phyloP scores from a whole-genome alignment of 2,329 filamentous ascomycete species.

The Basipetospora sp. region DNA sequence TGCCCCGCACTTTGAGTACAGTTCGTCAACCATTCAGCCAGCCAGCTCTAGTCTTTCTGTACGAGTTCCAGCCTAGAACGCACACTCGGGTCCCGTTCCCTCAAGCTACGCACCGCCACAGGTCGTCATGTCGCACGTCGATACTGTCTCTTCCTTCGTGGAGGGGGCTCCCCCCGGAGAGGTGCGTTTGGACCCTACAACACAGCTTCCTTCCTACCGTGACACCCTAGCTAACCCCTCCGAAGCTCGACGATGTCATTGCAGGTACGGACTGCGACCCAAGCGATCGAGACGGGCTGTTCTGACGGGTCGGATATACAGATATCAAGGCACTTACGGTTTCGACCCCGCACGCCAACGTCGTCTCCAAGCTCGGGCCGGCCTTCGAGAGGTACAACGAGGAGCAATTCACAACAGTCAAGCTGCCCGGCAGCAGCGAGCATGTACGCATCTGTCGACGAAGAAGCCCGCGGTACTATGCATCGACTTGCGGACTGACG shows the following conservation, averaged over 20 bases:
- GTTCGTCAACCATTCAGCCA: neutral
- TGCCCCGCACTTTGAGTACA: constrained; percentile 3
- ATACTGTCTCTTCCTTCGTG: constrained; percentile 70
- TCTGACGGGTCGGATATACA: constrained; percentile 21
- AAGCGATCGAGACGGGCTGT: neutral
- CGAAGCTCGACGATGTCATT: constrained; percentile 71
- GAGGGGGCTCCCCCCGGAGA: constrained; percentile 91
- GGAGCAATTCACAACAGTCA: constrained; percentile 76
- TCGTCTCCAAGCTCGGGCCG: constrained; percentile 59
- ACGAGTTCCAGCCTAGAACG: too few species aligned
- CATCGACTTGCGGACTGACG: too few species aligned
- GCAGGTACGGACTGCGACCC: constrained; percentile 45
- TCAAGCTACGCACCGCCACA: too few species aligned
- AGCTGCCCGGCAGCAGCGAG: constrained; percentile 74
- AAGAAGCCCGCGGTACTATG: neutral
- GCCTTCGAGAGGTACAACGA: constrained; percentile 94
- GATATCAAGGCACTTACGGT: constrained; percentile 80
- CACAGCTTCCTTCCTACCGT: too few species aligned
- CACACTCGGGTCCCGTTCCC: too few species aligned
- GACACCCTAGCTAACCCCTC: too few species aligned
- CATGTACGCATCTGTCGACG: constrained; percentile 16
- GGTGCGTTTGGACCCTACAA: constrained; percentile 37
- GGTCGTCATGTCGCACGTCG: constrained; percentile 23
- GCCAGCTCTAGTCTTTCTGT: neutral
- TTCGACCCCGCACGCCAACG: constrained; percentile 39